Evolutionary conservation across 148 eudicot species (phyloP).

Genomic region (Rhododendron vialii): DNA sequence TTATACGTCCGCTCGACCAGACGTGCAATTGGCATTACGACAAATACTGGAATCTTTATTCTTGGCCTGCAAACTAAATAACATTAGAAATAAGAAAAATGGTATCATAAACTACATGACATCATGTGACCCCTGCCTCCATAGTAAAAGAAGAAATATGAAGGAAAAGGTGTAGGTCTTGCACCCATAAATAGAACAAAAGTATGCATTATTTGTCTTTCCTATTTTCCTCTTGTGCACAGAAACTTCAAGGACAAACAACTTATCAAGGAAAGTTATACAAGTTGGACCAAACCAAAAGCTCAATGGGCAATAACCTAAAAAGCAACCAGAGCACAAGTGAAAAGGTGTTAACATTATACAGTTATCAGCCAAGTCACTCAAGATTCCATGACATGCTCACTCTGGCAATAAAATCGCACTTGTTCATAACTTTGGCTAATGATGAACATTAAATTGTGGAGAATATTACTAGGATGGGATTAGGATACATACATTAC

Average conservation of each 20-base stretch:
- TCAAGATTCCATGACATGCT: not conserved
- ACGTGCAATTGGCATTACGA: constrained; percentile 89
- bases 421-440: not conserved
- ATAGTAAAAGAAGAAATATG: not conserved
- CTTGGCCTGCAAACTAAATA: constrained; percentile 73
- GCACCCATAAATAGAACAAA: not conserved
- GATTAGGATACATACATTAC: not conserved
- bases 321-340: constrained; percentile 2
- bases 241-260: not conserved
- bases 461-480: not conserved
- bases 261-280: constrained; percentile 1
- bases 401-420: not conserved
- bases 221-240: not conserved
- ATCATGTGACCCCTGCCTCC: constrained; percentile 1
- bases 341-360: not conserved
- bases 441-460: not conserved
- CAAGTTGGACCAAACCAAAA: not conserved
- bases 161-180: not conserved
- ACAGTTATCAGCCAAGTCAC: not conserved
- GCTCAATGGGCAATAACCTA: not conserved
- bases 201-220: not conserved
- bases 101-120: not conserved
- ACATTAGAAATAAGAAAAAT: constrained; percentile 26
- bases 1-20: constrained; percentile 70
- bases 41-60: constrained; percentile 75